phyloP scores from a whole-genome alignment of 148 eudicot species.

The Rhododendron mucronatum region DNA sequence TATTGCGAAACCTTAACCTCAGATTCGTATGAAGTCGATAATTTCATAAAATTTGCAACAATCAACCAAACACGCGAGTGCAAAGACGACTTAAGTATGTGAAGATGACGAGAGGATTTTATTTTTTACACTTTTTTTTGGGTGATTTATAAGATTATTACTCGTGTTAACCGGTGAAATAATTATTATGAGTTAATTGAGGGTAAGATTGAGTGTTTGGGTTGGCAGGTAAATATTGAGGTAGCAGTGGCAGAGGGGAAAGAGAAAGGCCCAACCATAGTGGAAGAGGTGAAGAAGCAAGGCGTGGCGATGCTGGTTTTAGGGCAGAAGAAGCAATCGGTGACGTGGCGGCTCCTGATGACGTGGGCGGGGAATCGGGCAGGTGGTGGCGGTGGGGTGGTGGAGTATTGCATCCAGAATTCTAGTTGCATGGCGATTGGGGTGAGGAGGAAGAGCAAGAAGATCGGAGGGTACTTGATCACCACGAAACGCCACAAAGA shows the following conservation, averaged over 20 bases:
- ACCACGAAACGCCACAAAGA: constrained; percentile 88
- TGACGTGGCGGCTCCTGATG: constrained; percentile 66
- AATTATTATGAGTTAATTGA: neutral
- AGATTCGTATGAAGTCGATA: too few relatives aligned
- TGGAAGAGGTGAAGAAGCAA: constrained; percentile 63
- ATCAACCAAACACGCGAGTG: neutral
- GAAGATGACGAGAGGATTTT: neutral
- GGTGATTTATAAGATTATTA: too few relatives aligned
- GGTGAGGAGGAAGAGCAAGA: constrained; percentile 70
- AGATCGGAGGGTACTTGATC: constrained; percentile 72
- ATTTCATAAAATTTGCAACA: too few relatives aligned
- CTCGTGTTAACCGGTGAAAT: neutral
- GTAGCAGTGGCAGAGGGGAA: constrained; percentile 54
- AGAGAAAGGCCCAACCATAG: constrained; percentile 73
- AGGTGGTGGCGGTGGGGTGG: constrained; percentile 33
- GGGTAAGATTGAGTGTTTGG: neutral
- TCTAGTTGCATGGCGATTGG: constrained; percentile 79
- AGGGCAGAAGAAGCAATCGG: constrained; percentile 71
- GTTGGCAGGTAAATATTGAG: constrained; percentile 55
- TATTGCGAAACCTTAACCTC: too few relatives aligned
- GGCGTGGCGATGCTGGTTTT: constrained; percentile 54
- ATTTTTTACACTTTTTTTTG: too few relatives aligned
- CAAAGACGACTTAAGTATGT: neutral
- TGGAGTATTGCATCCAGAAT: constrained; percentile 75
- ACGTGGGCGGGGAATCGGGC: constrained; percentile 57